Base-by-base conservation (phyloP, 1,284 basidiomycete species). In the Ganoderma multipileum region DNA sequence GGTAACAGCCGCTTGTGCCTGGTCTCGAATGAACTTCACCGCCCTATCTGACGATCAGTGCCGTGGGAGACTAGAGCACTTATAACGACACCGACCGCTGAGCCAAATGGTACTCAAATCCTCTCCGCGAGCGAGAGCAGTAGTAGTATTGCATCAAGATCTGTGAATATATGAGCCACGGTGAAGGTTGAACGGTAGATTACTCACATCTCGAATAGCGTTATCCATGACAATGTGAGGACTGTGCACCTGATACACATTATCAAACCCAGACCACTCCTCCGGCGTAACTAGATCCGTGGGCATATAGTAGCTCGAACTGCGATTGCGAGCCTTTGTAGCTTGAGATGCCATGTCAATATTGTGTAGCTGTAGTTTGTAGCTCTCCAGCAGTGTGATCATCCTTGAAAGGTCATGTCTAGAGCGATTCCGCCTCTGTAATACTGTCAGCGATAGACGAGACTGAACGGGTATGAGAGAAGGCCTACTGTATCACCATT, bases 141-240 rank as follows among this genome's bases (percentile, higher is more conserved):
- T 94, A 93, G 78, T 96, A 96, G 81, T 98, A 98, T 78, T 95
- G 93, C 81, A 95, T 88, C 77, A 97, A 84, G 68, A 97, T 89
- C 89, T 96, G 47, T 64, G 23, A 57, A 62, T 20, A 16, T 41
- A 16, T 38, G 20, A 12, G 9, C 20, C 20, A 14, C 28, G 23
- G 3, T 33, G 7, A 39, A 47, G 5, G 2, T 38, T 18, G 3
- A 28, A 16, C 5, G 2, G 42, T 18, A 3, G 33, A 16, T 3
- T 4, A 54, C 70, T 68, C 61, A 79, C 78, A 66, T 79, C 78
- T 66, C 78, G 91, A 18, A 92, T 91, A 20, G 87, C 84, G 77
- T 92, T 93, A 76, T 93, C 93, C 81, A 96, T 86, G 76, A 91
- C 91, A 58, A 98, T 86, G 63, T 91, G 92, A 0, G 96, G 96